Percentiles rank a stretch among this genome's conserved stretches.
Conservation (phyloP, 306 rosid genomes). For the Prunus armeniaca region DNA sequence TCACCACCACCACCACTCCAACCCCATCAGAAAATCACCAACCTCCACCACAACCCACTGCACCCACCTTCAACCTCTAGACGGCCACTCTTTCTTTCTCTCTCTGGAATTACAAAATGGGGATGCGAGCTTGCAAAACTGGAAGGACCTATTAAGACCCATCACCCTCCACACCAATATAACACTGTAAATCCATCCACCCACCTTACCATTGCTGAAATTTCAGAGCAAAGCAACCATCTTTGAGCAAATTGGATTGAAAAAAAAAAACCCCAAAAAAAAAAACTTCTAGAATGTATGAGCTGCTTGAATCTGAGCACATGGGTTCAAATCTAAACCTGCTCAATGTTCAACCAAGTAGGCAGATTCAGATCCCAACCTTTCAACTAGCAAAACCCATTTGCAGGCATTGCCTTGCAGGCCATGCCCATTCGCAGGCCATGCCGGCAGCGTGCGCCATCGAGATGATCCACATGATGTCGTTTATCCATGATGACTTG, state of each 20-base stretch:
- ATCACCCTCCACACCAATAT: not conserved
- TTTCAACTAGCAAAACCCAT: not conserved
- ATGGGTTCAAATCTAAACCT: constrained; percentile 26
- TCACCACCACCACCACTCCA: no score
- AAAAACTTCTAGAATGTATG: constrained; percentile 23
- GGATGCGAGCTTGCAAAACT: no score
- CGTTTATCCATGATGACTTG: no score
- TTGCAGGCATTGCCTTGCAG: no score
- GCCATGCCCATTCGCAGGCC: no score
- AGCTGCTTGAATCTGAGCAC: constrained; percentile 44
- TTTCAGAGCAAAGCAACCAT: not conserved
- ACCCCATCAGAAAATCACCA: no score
- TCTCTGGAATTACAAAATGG: no score
- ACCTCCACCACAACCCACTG: no score
- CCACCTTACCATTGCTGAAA: not conserved
- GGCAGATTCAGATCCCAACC: constrained; percentile 37
- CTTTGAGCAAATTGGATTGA: not conserved
- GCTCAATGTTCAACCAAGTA: constrained; percentile 37
- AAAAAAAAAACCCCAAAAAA: not conserved
- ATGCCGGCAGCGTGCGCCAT: rapidly evolving
- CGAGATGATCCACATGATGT: no score
- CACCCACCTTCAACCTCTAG: no score
- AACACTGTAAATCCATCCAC: not conserved
- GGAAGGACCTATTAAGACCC: not conserved
- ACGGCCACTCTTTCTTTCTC: no score